Evolutionary conservation across 805 yeast genomes (phyloP).

Genomic region (Blastobotrys muscicola): DNA sequence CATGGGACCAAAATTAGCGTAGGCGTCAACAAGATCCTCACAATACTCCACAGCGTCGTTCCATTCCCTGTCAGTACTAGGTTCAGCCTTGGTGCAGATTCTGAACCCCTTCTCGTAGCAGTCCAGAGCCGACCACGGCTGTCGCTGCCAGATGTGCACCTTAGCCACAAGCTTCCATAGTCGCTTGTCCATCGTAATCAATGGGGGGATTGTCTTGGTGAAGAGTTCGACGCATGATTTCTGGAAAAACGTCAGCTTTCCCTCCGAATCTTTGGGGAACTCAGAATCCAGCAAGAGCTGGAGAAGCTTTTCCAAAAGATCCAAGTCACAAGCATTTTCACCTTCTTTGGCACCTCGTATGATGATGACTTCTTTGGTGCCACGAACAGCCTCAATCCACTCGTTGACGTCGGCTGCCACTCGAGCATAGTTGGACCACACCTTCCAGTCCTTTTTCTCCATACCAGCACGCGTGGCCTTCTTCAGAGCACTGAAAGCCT

Average conservation of each 20-base stretch:
- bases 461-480: constrained; percentile 66
- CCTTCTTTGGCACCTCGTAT: constrained; percentile 47
- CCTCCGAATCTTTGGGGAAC: constrained; percentile 29
- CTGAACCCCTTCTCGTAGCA: constrained; percentile 82
- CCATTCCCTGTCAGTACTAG: constrained; percentile 56
- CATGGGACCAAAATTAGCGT: constrained; percentile 75
- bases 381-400: constrained; percentile 81
- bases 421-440: constrained; percentile 78
- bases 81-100: constrained; percentile 57
- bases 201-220: constrained; percentile 57
- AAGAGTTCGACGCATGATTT: constrained; percentile 59
- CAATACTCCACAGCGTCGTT: constrained; percentile 71
- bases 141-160: constrained; percentile 77
- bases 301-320: constrained; percentile 63
- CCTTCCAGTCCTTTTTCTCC: constrained; percentile 68
- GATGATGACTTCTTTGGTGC: constrained; percentile 54
- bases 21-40: constrained; percentile 71
- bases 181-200: constrained; percentile 55
- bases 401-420: constrained; percentile 76
- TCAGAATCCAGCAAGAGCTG: constrained; percentile 49
- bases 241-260: constrained; percentile 48
- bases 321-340: constrained; percentile 61
- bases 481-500: constrained; percentile 78
- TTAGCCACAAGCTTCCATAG: constrained; percentile 78
- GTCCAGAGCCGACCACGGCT: constrained; percentile 82